Base-by-base conservation (phyloP, 441 rosid genomes). In the Euphorbia schlechtendalii region DNA sequence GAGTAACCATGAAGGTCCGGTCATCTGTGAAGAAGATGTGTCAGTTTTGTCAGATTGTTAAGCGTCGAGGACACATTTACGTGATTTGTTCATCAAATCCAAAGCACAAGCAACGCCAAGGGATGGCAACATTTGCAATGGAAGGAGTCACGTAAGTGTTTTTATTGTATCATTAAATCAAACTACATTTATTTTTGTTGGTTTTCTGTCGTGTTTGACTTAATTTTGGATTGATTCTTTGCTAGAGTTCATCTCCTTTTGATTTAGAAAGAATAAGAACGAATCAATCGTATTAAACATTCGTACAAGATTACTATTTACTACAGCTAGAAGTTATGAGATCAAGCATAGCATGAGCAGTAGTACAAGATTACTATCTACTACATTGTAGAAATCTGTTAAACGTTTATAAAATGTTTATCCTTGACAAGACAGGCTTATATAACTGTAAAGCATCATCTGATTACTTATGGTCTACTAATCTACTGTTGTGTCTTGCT, bases 21-120 rank as follows among this genome's bases (percentile, higher is more conserved):
- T 87, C 98, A 4, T 92, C 96, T 5, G 97, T 90, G 84, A 90
- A 90, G 83, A 90, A 90, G 84, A 77, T 88, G 97, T 93, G 98
- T 64, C 91, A 90, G 76, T 93, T 86, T 56, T 93, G 96, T 72
- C 84, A 74, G 76, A 86, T 92, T 14, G 78, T 90, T 60, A 90
- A 90, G 71, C 90, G 92, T 13, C 87, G 97, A 17, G 96, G 98
- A 53, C 90, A 90, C 46, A 86, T 90, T 0, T 92, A 81, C 75
- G 89, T 90, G 0, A 38, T 86, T 1, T 92, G 98, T 80, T 70
- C 81, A 41, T 69, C 92, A 20, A 90, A 92, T 73, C 96, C 94
- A 40, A 92, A 88, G 84, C 97, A 92, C 76, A 86, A 92, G 90
- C 98, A 92, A 71, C 84, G 89, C 0, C 97, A 86, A 58, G 98